Percentiles rank a stretch among this genome's conserved stretches.
Conservation (phyloP, 2,329 filamentous ascomycete genomes). For the Pyricularia sp. region DNA sequence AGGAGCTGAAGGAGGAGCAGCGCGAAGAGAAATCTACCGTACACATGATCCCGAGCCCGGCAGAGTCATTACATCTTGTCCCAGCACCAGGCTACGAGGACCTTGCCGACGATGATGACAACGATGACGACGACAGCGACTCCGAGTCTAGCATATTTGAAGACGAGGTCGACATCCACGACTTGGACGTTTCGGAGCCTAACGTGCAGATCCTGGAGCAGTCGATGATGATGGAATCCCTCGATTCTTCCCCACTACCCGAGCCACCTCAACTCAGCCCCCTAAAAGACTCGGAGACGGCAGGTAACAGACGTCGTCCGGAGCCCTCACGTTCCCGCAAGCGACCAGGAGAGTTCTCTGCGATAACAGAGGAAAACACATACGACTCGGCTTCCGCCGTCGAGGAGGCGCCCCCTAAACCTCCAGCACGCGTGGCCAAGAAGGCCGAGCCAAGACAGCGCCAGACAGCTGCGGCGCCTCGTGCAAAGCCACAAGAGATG, state of each 20-base stretch:
- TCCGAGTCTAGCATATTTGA: slow-evolving; percentile 33
- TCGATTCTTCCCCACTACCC: slow-evolving; percentile 35
- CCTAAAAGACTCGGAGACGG: slow-evolving; percentile 39
- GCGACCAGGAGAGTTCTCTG: slow-evolving; percentile 29
- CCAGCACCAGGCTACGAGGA: slow-evolving; percentile 23
- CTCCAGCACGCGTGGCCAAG: not conserved
- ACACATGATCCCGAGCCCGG: slow-evolving; percentile 19
- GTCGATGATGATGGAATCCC: slow-evolving; percentile 23
- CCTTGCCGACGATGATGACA: slow-evolving; percentile 19
- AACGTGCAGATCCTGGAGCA: slow-evolving; percentile 36
- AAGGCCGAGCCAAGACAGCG: not conserved
- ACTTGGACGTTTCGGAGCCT: slow-evolving; percentile 30
- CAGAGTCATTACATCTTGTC: slow-evolving; percentile 29
- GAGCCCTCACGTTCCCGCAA: slow-evolving; percentile 9
- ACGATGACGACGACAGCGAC: slow-evolving; percentile 23
- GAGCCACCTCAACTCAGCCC: slow-evolving; percentile 39
- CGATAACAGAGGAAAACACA: slow-evolving; percentile 38
- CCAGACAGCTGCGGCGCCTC: not conserved
- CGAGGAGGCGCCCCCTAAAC: not conserved
- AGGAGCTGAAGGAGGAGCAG: slow-evolving; percentile 14
- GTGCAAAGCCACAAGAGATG: not conserved
- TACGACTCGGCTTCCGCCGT: slow-evolving; percentile 24
- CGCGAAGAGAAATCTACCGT: slow-evolving; percentile 8
- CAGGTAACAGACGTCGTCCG: slow-evolving; percentile 31
- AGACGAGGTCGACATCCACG: slow-evolving; percentile 31